Evolutionary conservation across 176 grass and related monocot species (phyloP).

Genomic region (Triticum urartu): DNA sequence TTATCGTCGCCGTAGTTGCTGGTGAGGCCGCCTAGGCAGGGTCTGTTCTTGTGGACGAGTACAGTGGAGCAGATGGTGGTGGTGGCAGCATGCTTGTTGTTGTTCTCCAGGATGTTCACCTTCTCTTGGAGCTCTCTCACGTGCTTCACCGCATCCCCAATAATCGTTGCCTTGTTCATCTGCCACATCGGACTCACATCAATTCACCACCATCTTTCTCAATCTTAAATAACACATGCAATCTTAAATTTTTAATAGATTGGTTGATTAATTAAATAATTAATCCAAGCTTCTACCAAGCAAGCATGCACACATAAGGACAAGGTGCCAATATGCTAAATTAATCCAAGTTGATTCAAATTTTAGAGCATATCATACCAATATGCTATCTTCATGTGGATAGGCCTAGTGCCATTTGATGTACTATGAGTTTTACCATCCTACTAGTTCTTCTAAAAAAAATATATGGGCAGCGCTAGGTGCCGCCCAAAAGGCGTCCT

Average conservation of each 20-base stretch:
- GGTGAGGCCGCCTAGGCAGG: neutral
- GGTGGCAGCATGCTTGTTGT: neutral
- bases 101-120: slow-evolving; percentile 54
- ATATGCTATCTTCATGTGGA: no score
- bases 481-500: no score
- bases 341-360: no score
- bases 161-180: slow-evolving; percentile 85
- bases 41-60: slow-evolving; percentile 46
- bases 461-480: no score
- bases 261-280: neutral
- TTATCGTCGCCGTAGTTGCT: neutral
- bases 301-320: neutral
- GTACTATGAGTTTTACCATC: no score
- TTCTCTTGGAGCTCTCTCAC: slow-evolving; percentile 67
- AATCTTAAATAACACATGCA: neutral
- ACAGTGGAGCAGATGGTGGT: slow-evolving; percentile 35
- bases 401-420: no score
- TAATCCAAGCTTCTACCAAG: neutral
- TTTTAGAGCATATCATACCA: no score
- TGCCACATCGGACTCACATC: neutral
- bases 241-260: no score
- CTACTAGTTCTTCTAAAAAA: no score
- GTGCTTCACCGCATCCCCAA: slow-evolving; percentile 68
- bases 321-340: neutral
- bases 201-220: neutral